Conservation (phyloP, 164 flowering plant genomes). For the Annona squamosa region DNA sequence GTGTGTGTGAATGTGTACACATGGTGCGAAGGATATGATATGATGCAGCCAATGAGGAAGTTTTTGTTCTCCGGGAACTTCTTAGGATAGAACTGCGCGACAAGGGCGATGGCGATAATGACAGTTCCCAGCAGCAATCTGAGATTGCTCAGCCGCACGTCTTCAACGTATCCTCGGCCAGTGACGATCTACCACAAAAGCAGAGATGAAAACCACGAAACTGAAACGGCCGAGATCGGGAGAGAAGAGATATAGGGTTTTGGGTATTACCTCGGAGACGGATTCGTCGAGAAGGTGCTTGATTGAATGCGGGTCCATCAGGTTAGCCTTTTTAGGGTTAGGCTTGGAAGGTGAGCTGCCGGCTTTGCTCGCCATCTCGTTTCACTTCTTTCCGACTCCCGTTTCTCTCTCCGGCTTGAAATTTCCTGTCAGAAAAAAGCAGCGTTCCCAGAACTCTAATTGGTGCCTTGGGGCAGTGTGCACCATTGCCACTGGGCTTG, state of each 20-base stretch:
- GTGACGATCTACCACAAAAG: slow-evolving; percentile 50
- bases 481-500: too few species aligned
- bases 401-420: background rate
- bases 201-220: background rate
- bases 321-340: slow-evolving; percentile 72
- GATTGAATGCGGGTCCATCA: slow-evolving; percentile 77
- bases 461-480: too few species aligned
- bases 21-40: slow-evolving; percentile 61
- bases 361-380: slow-evolving; percentile 12
- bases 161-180: slow-evolving; percentile 64
- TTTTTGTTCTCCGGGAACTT: slow-evolving; percentile 82
- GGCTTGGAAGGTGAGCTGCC: slow-evolving; percentile 12
- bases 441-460: too few species aligned
- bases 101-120: slow-evolving; percentile 64
- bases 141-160: slow-evolving; percentile 74
- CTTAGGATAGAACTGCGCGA: slow-evolving; percentile 90
- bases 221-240: background rate
- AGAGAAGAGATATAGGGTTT: slow-evolving; percentile 8
- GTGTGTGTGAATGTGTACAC: background rate
- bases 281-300: slow-evolving; percentile 87
- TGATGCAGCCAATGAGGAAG: slow-evolving; percentile 72
- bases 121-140: slow-evolving; percentile 55
- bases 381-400: background rate
- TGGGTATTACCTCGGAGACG: slow-evolving; percentile 60
- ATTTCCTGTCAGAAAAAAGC: too few species aligned